Base-by-base conservation (phyloP, 2,329 filamentous ascomycete species). In the Colletotrichum simmondsii region DNA sequence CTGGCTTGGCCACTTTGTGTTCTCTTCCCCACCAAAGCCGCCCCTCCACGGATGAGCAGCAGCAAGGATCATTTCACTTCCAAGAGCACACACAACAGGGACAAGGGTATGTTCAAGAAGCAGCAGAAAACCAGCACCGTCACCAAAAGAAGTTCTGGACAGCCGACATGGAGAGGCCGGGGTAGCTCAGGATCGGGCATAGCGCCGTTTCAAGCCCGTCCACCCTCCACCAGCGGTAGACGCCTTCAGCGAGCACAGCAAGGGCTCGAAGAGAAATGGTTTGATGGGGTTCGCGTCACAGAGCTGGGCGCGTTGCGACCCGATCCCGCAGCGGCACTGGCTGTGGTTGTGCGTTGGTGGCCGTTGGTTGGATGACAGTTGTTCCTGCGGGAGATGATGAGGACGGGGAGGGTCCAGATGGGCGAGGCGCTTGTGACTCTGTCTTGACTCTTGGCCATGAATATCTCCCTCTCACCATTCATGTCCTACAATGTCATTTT, bases 201-300 rank as follows among this genome's bases (percentile, higher is more conserved):
- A 71, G 71, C 71, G 71, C 61, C 67, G 71, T 73, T 73, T 73
- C 71, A 73, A 71, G 71, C 35, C 52, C 56, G 56, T 46, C 46
- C 37, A 35, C 35, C 67, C 67, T 61, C 56, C 67, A 61, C 70
- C 70, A 72, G 35, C 54, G 30, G 37, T 28, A 52, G n/a, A 68
- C 19, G 12, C 59, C 37, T 37, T 42, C 37, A 42, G 37, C 42
- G 58, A 60, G 65, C 58, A 59, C 35, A 26, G 37, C 49, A 42
- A 42, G 37, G 37, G 37, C 37, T 42, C 37, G 16, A 56, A 32
- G 35, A 37, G 19, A 49, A 42, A 35, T 49, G 37, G 16, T 42
- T 42, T 42, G 37, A 42, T 42, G 22, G 19, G 22, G 49, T 54
- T 57, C 49, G 60, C 61, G 62, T 54, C 61, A 57, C 56, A 37